These are phyloP conservation scores for Talaromyces sp. DNA, from an alignment of 2,329 filamentous ascomycete genomes.

Conservation along the genomic window DNA sequence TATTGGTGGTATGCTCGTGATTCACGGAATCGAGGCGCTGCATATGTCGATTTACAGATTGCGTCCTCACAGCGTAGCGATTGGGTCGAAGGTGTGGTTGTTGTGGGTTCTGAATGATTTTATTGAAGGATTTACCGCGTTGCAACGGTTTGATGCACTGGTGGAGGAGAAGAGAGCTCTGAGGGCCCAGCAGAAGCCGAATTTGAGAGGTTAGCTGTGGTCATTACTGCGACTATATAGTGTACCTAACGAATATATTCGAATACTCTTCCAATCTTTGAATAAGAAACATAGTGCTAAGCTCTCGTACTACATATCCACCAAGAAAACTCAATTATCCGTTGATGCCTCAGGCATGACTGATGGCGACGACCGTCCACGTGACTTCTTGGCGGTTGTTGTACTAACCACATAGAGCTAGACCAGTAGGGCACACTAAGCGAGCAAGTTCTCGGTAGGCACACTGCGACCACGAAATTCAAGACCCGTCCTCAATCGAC, in stretches of 20 bases:
- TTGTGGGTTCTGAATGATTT: slow-evolving; percentile 52
- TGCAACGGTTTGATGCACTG: slow-evolving; percentile 45
- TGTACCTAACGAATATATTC: too few species aligned
- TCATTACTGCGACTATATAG: neutral
- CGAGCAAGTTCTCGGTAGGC: slow-evolving; percentile 37
- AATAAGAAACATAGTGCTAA: too few species aligned
- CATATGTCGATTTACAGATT: slow-evolving; percentile 47
- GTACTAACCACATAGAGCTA: slow-evolving; percentile 26
- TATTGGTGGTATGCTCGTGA: slow-evolving; percentile 56
- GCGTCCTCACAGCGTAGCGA: slow-evolving; percentile 51
- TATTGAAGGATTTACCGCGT: slow-evolving; percentile 53
- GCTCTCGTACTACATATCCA: too few species aligned
- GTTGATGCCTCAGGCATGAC: neutral
- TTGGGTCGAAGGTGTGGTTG: slow-evolving; percentile 51
- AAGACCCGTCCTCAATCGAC: slow-evolving; percentile 36
- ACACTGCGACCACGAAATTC: slow-evolving; percentile 47
- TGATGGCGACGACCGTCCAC: neutral
- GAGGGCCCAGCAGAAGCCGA: slow-evolving; percentile 25
- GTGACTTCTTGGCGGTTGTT: neutral
- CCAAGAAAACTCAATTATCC: neutral
- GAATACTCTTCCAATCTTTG: too few species aligned
- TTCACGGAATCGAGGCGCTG: slow-evolving; percentile 65
- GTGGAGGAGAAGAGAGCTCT: slow-evolving; percentile 39
- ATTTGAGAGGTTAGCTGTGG: neutral
- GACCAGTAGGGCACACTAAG: slow-evolving; percentile 41